phyloP scores from a whole-genome alignment of 495 filamentous ascomycete species.

The Penicillium angulare region DNA sequence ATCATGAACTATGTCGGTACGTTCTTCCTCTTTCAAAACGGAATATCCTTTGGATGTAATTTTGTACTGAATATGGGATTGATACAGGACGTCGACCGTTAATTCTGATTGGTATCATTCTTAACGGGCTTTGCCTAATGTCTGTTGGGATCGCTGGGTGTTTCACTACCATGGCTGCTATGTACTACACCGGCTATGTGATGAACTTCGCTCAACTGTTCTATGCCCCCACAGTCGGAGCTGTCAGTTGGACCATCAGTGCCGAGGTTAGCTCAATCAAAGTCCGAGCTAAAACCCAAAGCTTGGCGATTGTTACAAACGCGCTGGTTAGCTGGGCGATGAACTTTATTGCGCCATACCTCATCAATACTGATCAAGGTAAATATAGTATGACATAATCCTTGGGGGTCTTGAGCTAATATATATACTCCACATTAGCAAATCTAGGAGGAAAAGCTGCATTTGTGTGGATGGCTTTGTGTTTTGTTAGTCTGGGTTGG shows the following conservation, averaged over 20 bases:
- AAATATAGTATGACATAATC: background rate
- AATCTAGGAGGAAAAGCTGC: constrained; percentile 8
- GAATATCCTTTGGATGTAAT: too few relatives aligned
- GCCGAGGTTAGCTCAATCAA: constrained; percentile 7
- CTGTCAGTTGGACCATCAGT: constrained; percentile 9
- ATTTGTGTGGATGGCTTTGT: constrained; percentile 9
- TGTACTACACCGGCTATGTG: constrained; percentile 3
- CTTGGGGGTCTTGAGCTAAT: background rate
- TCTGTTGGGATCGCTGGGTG: constrained; percentile 5
- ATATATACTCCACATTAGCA: background rate
- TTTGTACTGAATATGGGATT: background rate
- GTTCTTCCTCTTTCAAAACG: background rate
- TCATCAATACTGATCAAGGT: constrained; percentile 12
- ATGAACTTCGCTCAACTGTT: constrained; percentile 10
- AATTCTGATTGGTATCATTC: background rate
- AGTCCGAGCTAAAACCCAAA: constrained; percentile 6
- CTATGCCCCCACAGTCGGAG: constrained; percentile 7
- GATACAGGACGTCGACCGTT: background rate
- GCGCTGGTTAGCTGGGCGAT: constrained; percentile 11
- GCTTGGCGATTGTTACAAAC: constrained; percentile 8
- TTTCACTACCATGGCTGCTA: background rate
- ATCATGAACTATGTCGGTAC: constrained; percentile 8
- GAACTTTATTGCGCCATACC: constrained; percentile 6
- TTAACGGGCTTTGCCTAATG: background rate
- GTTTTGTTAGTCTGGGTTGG: constrained; percentile 6